Evolutionary conservation across 345 rosid species (phyloP).

Genomic region (Eutrema heterophyllum): DNA sequence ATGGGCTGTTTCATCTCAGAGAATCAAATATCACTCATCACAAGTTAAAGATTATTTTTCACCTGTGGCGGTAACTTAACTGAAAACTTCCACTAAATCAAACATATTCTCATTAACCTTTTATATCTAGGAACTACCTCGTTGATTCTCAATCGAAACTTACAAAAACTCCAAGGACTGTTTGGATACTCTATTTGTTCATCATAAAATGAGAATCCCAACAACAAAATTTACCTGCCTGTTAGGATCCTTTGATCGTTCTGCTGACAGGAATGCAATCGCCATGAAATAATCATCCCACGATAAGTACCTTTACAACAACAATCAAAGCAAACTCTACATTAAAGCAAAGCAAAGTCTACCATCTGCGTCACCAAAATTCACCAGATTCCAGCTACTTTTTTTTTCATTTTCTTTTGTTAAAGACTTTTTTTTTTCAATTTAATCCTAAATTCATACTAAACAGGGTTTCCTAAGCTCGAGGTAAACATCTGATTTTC

Average conservation of each 20-base stretch:
- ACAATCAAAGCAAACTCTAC: not conserved
- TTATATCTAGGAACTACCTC: not conserved
- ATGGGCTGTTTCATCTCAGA: no score
- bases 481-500: not conserved
- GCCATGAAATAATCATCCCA: slow-evolving; percentile 99
- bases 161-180: not conserved
- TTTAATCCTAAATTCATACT: not conserved
- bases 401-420: no score
- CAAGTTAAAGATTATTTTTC: no score
- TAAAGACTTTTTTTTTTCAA: no score
- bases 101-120: not conserved
- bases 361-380: not conserved
- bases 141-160: not conserved
- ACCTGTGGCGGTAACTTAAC: not conserved
- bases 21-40: no score
- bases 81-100: not conserved
- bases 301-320: slow-evolving; percentile 57
- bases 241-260: slow-evolving; percentile 91
- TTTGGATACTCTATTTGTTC: not conserved
- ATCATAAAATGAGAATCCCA: not conserved
- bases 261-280: slow-evolving; percentile 75
- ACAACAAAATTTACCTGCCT: slow-evolving; percentile 62
- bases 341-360: not conserved
- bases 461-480: not conserved
- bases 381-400: not conserved